A percentile compares a stretch with the other conserved stretches of the same genome.
These are phyloP conservation scores for Psilocybe cubensis DNA, from an alignment of 768 basidiomycete species.

Conservation along the genomic window DNA sequence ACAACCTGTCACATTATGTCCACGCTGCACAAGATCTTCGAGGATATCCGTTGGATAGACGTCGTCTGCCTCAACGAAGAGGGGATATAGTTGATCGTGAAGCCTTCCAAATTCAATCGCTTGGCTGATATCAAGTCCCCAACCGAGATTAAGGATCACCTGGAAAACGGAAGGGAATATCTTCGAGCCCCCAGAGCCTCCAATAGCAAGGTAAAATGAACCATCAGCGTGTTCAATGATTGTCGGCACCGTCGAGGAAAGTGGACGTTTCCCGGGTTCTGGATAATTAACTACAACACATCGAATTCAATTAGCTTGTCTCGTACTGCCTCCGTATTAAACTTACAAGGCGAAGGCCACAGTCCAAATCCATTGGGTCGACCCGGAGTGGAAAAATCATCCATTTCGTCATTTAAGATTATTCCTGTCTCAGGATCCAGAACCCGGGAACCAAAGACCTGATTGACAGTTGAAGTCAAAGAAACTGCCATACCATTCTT, in stretches of 20 bases:
- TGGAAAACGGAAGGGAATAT: slow-evolving; percentile 86
- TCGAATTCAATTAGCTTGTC: neutral
- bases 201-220: slow-evolving; percentile 71
- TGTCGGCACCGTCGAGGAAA: slow-evolving; percentile 83
- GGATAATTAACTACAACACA: slow-evolving; percentile 78
- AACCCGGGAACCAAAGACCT: slow-evolving; percentile 87
- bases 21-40: slow-evolving; percentile 55
- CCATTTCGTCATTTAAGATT: slow-evolving; percentile 93
- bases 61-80: slow-evolving; percentile 60
- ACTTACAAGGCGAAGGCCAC: slow-evolving; percentile 77
- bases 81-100: slow-evolving; percentile 87
- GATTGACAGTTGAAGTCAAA: slow-evolving; percentile 88
- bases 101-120: slow-evolving; percentile 87
- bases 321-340: neutral
- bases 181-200: slow-evolving; percentile 86
- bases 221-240: slow-evolving; percentile 82
- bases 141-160: slow-evolving; percentile 76
- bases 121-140: slow-evolving; percentile 77
- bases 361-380: slow-evolving; percentile 84
- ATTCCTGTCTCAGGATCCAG: slow-evolving; percentile 88
- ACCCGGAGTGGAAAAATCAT: slow-evolving; percentile 91
- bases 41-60: slow-evolving; percentile 61
- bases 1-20: slow-evolving; percentile 75
- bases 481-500: slow-evolving; percentile 84
- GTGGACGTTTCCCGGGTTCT: slow-evolving; percentile 82